Conservation (phyloP, 495 filamentous ascomycete genomes). For the Diplogelasinospora grovesii region DNA sequence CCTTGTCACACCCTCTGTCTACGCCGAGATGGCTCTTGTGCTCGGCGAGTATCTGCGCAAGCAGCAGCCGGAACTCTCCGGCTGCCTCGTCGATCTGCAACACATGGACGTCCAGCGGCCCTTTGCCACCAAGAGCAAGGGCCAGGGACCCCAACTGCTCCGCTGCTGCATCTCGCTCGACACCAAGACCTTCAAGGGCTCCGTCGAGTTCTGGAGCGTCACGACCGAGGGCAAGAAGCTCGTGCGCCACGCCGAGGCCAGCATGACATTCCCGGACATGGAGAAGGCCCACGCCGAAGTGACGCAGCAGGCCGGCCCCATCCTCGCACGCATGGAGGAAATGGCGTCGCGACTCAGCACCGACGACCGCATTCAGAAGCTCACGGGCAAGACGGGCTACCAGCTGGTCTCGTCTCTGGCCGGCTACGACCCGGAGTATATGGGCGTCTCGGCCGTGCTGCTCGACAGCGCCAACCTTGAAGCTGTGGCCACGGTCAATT, state of each 20-base stretch:
- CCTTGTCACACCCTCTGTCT: constrained; percentile 47
- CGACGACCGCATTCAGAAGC: too few relatives aligned
- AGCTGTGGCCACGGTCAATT: constrained; percentile 55
- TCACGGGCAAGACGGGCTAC: constrained; percentile 54
- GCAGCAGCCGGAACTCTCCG: constrained; percentile 36
- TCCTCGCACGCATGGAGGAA: neutral
- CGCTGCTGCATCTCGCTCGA: constrained; percentile 1
- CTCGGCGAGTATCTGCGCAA: constrained; percentile 56
- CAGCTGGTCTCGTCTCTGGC: constrained; percentile 58
- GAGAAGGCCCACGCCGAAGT: neutral
- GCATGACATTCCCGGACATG: neutral
- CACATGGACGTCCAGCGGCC: too few relatives aligned
- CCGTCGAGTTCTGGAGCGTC: neutral
- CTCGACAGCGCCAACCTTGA: constrained; percentile 60
- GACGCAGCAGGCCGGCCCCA: neutral
- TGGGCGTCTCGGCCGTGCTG: constrained; percentile 62
- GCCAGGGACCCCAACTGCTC: neutral
- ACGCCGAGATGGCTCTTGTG: constrained; percentile 67
- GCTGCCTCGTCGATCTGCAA: constrained; percentile 46
- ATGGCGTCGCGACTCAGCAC: neutral
- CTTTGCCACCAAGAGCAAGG: constrained; percentile 45
- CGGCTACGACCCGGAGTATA: constrained; percentile 56
- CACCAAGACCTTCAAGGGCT: neutral
- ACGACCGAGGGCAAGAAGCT: neutral
- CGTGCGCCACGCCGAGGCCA: constrained; percentile 1